Evolutionary conservation across 2,329 filamentous ascomycete genomes (phyloP).

Genomic region (Cordyceps javanica): DNA sequence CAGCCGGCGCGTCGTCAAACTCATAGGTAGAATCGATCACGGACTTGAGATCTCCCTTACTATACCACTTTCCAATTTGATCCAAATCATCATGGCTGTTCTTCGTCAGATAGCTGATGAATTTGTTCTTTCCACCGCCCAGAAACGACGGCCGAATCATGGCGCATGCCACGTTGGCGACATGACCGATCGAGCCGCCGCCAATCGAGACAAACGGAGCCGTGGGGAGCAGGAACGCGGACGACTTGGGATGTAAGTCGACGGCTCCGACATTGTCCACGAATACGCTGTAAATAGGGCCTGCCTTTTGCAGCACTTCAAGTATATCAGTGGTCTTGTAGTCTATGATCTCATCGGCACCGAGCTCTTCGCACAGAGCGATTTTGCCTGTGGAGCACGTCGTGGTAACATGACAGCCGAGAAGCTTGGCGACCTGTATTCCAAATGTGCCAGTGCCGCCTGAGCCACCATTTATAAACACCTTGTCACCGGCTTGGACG

Average conservation of each 20-base stretch:
- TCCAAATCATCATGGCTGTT: slow-evolving; percentile 40
- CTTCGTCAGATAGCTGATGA: slow-evolving; percentile 33
- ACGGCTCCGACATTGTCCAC: slow-evolving; percentile 45
- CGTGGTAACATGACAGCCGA: slow-evolving; percentile 55
- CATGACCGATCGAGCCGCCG: slow-evolving; percentile 25
- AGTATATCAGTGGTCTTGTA: slow-evolving; percentile 45
- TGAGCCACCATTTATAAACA: slow-evolving; percentile 61
- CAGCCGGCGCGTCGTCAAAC: slow-evolving; percentile 50
- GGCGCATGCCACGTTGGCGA: slow-evolving; percentile 20
- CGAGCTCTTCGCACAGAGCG: slow-evolving; percentile 49
- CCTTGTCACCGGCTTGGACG: slow-evolving; percentile 44
- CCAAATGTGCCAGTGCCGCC: slow-evolving; percentile 57
- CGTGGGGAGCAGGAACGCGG: slow-evolving; percentile 41
- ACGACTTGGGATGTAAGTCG: slow-evolving; percentile 44
- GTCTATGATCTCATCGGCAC: slow-evolving; percentile 60
- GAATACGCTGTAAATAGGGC: slow-evolving; percentile 39
- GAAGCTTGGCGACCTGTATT: slow-evolving; percentile 58
- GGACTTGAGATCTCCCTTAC: slow-evolving; percentile 50
- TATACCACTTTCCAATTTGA: slow-evolving; percentile 48
- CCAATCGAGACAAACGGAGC: slow-evolving; percentile 49
- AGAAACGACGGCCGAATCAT: slow-evolving; percentile 28
- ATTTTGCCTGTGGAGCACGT: slow-evolving; percentile 56
- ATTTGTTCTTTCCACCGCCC: slow-evolving; percentile 36
- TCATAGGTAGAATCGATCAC: slow-evolving; percentile 49
- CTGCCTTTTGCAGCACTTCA: slow-evolving; percentile 34